Percentiles rank a stretch among this genome's conserved stretches.
These are phyloP conservation scores for Lichtheimia hyalospora DNA, from an alignment of 371 early-diverging fungal genomes.

Conservation along the genomic window DNA sequence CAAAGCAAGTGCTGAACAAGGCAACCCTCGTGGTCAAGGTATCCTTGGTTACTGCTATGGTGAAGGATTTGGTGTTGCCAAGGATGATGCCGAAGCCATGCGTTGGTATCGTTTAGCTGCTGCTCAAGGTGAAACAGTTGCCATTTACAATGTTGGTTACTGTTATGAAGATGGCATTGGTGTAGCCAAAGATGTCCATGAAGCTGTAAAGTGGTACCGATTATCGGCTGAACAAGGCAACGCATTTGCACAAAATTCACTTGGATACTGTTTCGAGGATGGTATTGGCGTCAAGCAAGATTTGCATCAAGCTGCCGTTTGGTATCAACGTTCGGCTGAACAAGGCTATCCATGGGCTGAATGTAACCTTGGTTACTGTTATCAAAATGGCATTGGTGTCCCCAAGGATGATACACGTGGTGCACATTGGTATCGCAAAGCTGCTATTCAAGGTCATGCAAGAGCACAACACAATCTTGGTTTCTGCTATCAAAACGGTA, in stretches of 20 bases:
- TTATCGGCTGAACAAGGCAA: constrained; percentile 75
- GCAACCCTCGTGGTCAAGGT: constrained; percentile 66
- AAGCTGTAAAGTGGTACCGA: constrained; percentile 77
- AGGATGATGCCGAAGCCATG: constrained; percentile 67
- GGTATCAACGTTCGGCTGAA: constrained; percentile 74
- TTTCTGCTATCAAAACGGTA: constrained; percentile 82
- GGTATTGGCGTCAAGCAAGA: constrained; percentile 73
- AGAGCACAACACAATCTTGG: constrained; percentile 86
- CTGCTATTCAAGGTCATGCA: constrained; percentile 78
- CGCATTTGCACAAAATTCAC: constrained; percentile 76
- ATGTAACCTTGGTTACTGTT: constrained; percentile 82
- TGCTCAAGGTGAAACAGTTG: constrained; percentile 64
- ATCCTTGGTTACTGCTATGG: constrained; percentile 75
- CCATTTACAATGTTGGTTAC: constrained; percentile 82
- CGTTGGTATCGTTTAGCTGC: constrained; percentile 72
- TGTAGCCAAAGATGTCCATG: constrained; percentile 58
- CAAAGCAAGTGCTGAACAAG: constrained; percentile 60
- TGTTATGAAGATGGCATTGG: constrained; percentile 86
- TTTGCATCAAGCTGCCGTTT: constrained; percentile 39
- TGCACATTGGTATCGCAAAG: constrained; percentile 77
- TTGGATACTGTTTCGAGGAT: constrained; percentile 80
- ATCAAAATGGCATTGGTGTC: constrained; percentile 83
- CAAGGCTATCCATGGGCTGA: constrained; percentile 59
- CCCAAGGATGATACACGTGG: constrained; percentile 58
- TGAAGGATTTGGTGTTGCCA: constrained; percentile 79